phyloP scores from a whole-genome alignment of 805 yeast genomes.

The Maudiozyma turicensis region DNA sequence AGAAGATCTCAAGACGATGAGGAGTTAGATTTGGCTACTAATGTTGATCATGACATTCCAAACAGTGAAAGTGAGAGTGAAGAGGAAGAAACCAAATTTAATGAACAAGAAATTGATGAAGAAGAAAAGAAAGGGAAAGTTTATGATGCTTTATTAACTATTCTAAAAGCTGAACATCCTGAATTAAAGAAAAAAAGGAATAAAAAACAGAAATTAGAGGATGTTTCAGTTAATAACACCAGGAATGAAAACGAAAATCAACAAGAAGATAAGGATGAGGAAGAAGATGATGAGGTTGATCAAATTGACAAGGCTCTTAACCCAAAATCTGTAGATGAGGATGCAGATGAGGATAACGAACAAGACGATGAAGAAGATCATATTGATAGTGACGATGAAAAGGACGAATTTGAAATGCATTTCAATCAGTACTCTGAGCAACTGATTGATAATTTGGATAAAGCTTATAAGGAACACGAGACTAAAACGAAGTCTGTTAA shows the following conservation, averaged over 20 bases:
- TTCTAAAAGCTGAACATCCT: conserved; percentile 42
- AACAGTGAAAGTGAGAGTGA: conserved; percentile 2
- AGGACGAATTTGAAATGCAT: conserved; percentile 73
- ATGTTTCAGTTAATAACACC: conserved; percentile 16
- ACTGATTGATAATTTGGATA: conserved; percentile 31
- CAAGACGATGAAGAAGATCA: conserved; percentile 15
- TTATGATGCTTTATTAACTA: conserved; percentile 57
- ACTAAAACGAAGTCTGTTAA: conserved; percentile 20
- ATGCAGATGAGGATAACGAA: conserved; percentile 21
- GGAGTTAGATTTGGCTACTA: conserved; percentile 7
- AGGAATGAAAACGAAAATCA: conserved; percentile 8
- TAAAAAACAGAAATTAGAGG: conserved; percentile 6
- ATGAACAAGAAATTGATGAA: conserved; percentile 20
- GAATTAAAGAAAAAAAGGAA: conserved; percentile 11
- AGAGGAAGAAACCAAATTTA: conserved; percentile 5
- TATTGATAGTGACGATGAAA: conserved; percentile 31
- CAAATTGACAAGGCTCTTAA: conserved; percentile 22
- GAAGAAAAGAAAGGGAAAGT: conserved; percentile 35
- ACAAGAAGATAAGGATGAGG: conserved; percentile 11
- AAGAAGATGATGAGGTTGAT: conserved; percentile 25
- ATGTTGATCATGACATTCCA: conserved; percentile 1
- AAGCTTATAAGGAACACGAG: conserved; percentile 25
- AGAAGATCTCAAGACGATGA: conserved; percentile 6
- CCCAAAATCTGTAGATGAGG: conserved; percentile 8
- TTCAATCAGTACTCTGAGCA: conserved; percentile 42